Evolutionary conservation across 1,284 basidiomycete genomes (phyloP).

Genomic region (Fomitopsis betulina): DNA sequence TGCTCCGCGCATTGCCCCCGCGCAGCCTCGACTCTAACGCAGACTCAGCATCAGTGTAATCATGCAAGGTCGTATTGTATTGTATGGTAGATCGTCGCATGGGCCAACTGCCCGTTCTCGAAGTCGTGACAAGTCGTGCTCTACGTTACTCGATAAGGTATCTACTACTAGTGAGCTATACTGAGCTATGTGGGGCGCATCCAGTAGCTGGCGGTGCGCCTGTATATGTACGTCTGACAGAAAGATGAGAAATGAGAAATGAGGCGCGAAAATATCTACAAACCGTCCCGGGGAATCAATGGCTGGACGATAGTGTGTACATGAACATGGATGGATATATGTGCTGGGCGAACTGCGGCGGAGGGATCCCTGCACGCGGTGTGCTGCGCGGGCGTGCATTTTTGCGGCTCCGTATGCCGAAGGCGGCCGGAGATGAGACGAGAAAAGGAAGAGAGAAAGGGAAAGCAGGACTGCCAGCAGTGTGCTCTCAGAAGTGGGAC

Average conservation of each 20-base stretch:
- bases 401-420: background rate
- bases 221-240: background rate
- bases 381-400: background rate
- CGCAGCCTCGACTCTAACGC: background rate
- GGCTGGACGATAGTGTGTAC: background rate
- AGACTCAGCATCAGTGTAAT: background rate
- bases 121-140: background rate
- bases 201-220: background rate
- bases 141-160: conserved; percentile 1
- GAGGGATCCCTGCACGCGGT: background rate
- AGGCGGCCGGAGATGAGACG: background rate
- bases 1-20: background rate
- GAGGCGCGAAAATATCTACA: background rate
- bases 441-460: background rate
- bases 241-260: background rate
- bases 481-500: background rate
- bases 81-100: background rate
- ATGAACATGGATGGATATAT: background rate
- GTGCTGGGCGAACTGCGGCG: background rate
- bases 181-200: background rate
- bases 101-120: conserved; percentile 1
- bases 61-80: background rate
- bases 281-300: background rate
- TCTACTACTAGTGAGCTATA: background rate
- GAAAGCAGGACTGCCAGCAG: background rate